phyloP scores from a whole-genome alignment of 2,329 filamentous ascomycete genomes.

The Alternaria consortialis region DNA sequence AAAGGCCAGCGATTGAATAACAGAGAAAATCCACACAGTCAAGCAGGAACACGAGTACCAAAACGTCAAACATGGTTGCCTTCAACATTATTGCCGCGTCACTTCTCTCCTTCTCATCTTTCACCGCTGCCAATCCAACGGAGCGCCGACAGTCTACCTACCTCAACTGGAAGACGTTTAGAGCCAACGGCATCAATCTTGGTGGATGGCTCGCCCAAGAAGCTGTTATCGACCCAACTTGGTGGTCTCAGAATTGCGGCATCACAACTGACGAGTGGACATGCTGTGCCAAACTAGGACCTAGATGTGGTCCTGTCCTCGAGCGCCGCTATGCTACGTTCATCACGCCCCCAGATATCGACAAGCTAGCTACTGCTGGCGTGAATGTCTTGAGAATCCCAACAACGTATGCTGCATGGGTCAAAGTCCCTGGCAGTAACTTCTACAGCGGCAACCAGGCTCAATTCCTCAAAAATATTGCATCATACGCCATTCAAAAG shows the following conservation, averaged over 20 bases:
- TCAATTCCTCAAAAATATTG: slow-evolving; percentile 40
- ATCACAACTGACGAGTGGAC: slow-evolving; percentile 48
- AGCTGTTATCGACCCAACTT: slow-evolving; percentile 35
- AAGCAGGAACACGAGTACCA: not conserved
- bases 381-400: slow-evolving; percentile 50
- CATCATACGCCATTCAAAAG: slow-evolving; percentile 48
- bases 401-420: slow-evolving; percentile 50
- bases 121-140: not conserved
- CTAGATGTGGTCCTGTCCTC: slow-evolving; percentile 38
- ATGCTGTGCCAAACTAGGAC: slow-evolving; percentile 42
- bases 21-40: not conserved
- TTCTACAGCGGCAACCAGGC: slow-evolving; percentile 48
- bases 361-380: slow-evolving; percentile 42
- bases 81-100: not conserved
- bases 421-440: slow-evolving; percentile 45
- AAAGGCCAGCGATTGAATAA: not conserved
- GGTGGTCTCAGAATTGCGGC: slow-evolving; percentile 34
- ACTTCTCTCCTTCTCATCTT: not conserved
- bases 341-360: slow-evolving; percentile 44
- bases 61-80: not conserved
- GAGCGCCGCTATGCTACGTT: slow-evolving; percentile 44
- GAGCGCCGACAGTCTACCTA: not conserved
- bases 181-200: slow-evolving; percentile 37
- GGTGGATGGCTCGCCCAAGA: slow-evolving; percentile 50
- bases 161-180: slow-evolving; percentile 28